Conservation (phyloP, 345 rosid genomes). For the Syzygium grande region DNA sequence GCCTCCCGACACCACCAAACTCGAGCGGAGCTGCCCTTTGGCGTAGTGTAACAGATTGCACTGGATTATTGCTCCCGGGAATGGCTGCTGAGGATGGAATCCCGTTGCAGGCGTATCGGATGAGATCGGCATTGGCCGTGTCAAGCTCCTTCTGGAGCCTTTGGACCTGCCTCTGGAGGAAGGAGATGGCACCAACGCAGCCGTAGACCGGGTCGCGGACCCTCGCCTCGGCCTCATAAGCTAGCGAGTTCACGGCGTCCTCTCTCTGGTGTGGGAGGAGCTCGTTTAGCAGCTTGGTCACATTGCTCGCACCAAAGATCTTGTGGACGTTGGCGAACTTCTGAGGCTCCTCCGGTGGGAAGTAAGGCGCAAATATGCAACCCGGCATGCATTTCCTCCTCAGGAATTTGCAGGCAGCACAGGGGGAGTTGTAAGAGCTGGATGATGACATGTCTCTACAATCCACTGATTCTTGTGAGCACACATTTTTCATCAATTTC, state of each 20-base stretch:
- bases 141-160: constrained; percentile 93
- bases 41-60: neutral
- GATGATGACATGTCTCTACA: constrained; percentile 6
- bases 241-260: constrained; percentile 90
- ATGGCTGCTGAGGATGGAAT: constrained; percentile 2
- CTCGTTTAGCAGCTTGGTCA: constrained; percentile 82
- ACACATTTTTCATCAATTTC: neutral
- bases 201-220: constrained; percentile 91
- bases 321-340: constrained; percentile 92
- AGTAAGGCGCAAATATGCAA: constrained; percentile 92
- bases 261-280: constrained; percentile 89
- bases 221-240: constrained; percentile 93
- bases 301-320: constrained; percentile 95
- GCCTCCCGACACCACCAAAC: neutral
- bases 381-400: constrained; percentile 90
- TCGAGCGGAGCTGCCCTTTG: neutral
- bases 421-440: constrained; percentile 79
- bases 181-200: constrained; percentile 83
- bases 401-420: constrained; percentile 95
- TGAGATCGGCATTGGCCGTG: constrained; percentile 69
- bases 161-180: constrained; percentile 84
- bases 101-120: constrained; percentile 41
- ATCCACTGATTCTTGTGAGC: neutral
- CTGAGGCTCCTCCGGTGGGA: constrained; percentile 96
- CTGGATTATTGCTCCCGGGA: neutral